Evolutionary conservation across 441 rosid species (phyloP), one percentile per base, ranked within the genome.

Genomic region (Erysimum cheiri): DNA sequence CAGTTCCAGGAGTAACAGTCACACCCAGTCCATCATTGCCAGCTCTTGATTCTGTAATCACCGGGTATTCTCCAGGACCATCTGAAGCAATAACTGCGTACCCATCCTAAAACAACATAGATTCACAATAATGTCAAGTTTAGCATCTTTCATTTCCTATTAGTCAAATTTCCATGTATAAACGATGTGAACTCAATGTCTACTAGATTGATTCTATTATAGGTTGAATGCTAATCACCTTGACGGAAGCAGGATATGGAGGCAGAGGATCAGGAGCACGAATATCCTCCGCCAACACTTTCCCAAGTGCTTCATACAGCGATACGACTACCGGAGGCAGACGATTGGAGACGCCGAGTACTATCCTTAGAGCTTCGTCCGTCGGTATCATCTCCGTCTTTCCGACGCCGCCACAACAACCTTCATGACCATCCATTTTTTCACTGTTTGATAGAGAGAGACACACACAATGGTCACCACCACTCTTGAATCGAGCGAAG

Each of bases 61-160:
- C 86, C 5, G 88, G 86, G 72, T 95, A 95, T 32, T 85, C 98
- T 28, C 98, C 97, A n/a, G 95, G 99, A 10, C 99, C 99, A 80
- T 95, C 96, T n/a, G 96, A 85, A 60, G 96, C 89, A 78, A 92
- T 70, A 52, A 90, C 99, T 4, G 99, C 98, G 67, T 90, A 95
- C 40, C 97, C 99, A 82, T 95, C 99, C 98, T 90, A 81, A 24
- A 29, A 13, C 47, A 76, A 48, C 63, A 52, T 90, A 80, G n/a
- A 12, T 35, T 35, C 74, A 60, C 47, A 33, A 65, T 5, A 40
- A 44, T 29, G 10, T 14, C 47, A 36, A 48, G 26, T 6, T 33
- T 46, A 22, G 15, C 60, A 49, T 39, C 32, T 4, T 49, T 49
- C 60, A 37, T 24, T 17, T 60, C 26, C 15, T n/a, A 31, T 13